phyloP scores from a whole-genome alignment of 202 grass and related monocot species.

The Brachypodium distachyon region DNA sequence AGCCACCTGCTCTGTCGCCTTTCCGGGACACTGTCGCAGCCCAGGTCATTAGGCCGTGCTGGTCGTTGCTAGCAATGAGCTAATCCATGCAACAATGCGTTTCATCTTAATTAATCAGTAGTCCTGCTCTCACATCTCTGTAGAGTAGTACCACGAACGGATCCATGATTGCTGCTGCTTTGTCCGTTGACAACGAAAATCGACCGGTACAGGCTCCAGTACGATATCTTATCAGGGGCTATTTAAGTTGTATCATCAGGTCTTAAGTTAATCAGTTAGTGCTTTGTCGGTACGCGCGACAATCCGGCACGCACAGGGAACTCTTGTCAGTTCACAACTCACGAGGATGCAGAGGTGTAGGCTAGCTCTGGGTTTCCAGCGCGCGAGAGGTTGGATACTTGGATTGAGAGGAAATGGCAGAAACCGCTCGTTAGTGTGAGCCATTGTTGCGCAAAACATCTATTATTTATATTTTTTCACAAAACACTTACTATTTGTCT shows the following conservation, averaged over 20 bases:
- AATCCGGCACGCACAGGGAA: not conserved
- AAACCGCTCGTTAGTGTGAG: too few species aligned
- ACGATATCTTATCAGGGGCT: not conserved
- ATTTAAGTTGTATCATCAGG: not conserved
- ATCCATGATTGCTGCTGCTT: not conserved
- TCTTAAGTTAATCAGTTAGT: not conserved
- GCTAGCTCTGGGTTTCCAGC: not conserved
- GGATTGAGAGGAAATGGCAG: too few species aligned
- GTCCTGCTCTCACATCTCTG: too few species aligned
- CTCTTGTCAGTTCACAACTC: not conserved
- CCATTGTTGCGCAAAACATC: too few species aligned
- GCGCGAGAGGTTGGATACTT: not conserved
- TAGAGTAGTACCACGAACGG: too few species aligned
- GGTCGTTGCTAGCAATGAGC: not conserved
- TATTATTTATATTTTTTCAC: too few species aligned
- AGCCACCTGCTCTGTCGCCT: slow-evolving; percentile 1
- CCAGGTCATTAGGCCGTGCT: not conserved
- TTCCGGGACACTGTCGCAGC: not conserved
- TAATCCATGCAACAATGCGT: not conserved
- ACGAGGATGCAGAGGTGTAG: not conserved
- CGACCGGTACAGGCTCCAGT: not conserved
- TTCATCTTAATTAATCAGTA: not conserved
- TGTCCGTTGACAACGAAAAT: not conserved
- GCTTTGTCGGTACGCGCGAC: slow-evolving; percentile 8
- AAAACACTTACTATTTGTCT: too few species aligned